Evolutionary conservation across 441 rosid species (phyloP).

Genomic region (Croton setiger): DNA sequence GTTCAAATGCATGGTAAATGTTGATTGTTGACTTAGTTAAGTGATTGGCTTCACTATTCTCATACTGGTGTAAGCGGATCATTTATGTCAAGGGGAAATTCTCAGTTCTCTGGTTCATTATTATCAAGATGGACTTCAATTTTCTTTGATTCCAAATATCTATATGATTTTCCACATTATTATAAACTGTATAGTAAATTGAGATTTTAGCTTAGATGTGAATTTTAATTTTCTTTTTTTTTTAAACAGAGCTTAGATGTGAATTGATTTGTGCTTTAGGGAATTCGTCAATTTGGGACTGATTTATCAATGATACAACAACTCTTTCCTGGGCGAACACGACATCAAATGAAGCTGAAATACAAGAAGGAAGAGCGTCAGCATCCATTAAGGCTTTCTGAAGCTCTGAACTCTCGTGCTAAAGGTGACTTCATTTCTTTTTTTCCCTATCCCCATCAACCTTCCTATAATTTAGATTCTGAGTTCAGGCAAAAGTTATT

Average conservation of each 20-base stretch:
- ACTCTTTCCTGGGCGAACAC: conserved; percentile 70
- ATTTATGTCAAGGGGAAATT: neutral
- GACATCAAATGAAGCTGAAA: conserved; percentile 71
- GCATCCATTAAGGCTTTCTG: conserved; percentile 55
- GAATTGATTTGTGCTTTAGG: conserved; percentile 36
- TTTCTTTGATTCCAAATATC: neutral
- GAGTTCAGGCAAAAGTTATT: neutral
- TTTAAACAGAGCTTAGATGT: neutral
- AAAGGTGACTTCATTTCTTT: conserved; percentile 38
- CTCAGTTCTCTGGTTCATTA: neutral
- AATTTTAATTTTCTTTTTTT: no score
- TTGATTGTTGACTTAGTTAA: neutral
- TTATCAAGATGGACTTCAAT: neutral
- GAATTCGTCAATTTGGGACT: conserved; percentile 77
- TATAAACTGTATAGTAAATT: neutral
- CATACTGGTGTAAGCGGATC: neutral
- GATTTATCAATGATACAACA: conserved; percentile 78
- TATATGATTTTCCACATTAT: neutral
- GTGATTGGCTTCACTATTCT: neutral
- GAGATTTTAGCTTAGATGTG: conserved; percentile 4
- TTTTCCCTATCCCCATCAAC: neutral
- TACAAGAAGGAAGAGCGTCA: conserved; percentile 73
- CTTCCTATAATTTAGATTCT: neutral
- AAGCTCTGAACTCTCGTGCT: conserved; percentile 57
- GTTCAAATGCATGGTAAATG: neutral